Evolutionary conservation across 164 flowering plant genomes (phyloP), one percentile per base, ranked within the genome.

Genomic region (Liquidambar formosana): DNA sequence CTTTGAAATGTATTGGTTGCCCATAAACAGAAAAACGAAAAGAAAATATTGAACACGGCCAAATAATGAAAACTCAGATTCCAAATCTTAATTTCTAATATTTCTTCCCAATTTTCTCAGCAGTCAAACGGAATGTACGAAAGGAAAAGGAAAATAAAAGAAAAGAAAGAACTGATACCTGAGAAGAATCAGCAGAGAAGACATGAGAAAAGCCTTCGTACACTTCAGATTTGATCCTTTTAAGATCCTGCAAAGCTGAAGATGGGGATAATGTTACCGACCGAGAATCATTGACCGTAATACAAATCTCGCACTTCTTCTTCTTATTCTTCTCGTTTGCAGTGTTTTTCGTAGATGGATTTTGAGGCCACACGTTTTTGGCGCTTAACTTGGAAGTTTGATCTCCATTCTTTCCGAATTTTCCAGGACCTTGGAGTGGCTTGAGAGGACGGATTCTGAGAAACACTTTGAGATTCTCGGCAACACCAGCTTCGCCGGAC

Each of bases 161-260:
- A 48, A 8, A 48, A 28, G 4, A 18, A 70, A 49, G 38, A 2
- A 10, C 45, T n/a, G 27, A 21, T 56, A 91, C 98, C 96, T 94
- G 98, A 26, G 85, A 65, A 0, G 95, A 79, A 45, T 90, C 89
- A 1, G 86, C 57, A 0, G 84, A 21, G 64, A 94, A 94, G 0
- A 94, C 97, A 56, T 79, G 83, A 54, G 84, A 83, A 72, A 92
- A 94, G 10, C 98, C 98, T 64, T 81, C 85, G 60, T 86, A 94
- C 1, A 81, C 79, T 72, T 88, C 98, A 0, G 89, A 74, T 61
- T 89, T 94, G 3, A 71, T 68, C 49, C 97, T 80, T 70, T 84
- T 87, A 12, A 80, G 10, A 19, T 85, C 92, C 47, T 75, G 83
- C 70, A 85, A 45, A 0, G 67, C 64, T 21, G 48, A 25, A 4